Percentiles rank a stretch among this genome's conserved stretches.
phyloP scores from a whole-genome alignment of 2,329 filamentous ascomycete species.

The Phyllosticta citriasiana region DNA sequence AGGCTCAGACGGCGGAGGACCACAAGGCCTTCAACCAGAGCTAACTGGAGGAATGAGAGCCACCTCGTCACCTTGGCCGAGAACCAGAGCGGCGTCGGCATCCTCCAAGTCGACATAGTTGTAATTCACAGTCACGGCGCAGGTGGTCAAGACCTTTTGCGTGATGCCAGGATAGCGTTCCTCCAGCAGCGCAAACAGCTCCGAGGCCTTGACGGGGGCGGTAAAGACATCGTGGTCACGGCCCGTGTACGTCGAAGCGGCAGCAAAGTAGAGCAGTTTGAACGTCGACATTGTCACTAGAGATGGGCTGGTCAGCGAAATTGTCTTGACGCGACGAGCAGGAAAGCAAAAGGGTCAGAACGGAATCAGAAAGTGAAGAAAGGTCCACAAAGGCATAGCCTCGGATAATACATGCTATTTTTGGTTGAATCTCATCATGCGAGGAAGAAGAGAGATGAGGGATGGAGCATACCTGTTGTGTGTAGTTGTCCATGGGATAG shows the following conservation, averaged over 20 bases:
- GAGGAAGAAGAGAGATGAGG: background rate
- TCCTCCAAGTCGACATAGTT: slow-evolving; percentile 67
- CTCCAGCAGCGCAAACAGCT: slow-evolving; percentile 61
- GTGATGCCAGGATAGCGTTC: slow-evolving; percentile 59
- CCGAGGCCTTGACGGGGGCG: slow-evolving; percentile 53
- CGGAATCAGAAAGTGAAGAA: slow-evolving; percentile 20
- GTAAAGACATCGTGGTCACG: slow-evolving; percentile 55
- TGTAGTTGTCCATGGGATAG: background rate
- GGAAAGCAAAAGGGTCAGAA: background rate
- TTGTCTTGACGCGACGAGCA: background rate
- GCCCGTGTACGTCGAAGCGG: slow-evolving; percentile 60
- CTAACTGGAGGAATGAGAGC: slow-evolving; percentile 83
- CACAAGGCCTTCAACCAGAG: slow-evolving; percentile 50
- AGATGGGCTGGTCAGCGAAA: background rate
- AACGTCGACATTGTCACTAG: slow-evolving; percentile 36
- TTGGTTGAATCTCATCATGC: slow-evolving; percentile 26
- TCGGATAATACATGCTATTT: slow-evolving; percentile 43
- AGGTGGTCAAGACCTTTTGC: slow-evolving; percentile 58
- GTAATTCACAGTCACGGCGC: slow-evolving; percentile 69
- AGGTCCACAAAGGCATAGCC: slow-evolving; percentile 22
- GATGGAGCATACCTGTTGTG: background rate
- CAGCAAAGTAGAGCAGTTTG: slow-evolving; percentile 73
- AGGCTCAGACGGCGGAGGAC: background rate
- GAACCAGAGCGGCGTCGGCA: slow-evolving; percentile 40
- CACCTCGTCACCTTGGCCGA: slow-evolving; percentile 70